Base-by-base conservation (phyloP, 78 protist genomes). In the Tieghemostelium lacteum region DNA sequence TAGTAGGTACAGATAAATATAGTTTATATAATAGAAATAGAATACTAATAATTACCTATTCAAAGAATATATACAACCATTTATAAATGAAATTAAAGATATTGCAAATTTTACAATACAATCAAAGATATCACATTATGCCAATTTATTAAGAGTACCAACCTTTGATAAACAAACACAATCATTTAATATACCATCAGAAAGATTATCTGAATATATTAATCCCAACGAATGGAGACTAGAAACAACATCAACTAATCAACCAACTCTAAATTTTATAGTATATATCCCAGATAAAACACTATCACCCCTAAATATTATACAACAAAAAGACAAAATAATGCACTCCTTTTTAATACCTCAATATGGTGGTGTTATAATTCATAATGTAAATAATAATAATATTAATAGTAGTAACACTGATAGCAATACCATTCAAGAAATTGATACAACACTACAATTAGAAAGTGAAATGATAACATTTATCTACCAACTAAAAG, bases 341-440 rank as follows among this genome's bases (percentile, higher is more conserved):
- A 57, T 22, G 83, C n/a, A 75, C 28, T 69, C 92, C 65, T 92
- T 75, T 73, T 73, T 85, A 34, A 72, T 92, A 29, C 95, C 95
- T 26, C 77, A 92, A 57, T 92, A 86, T 83, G 95, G 95, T 29
- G 91, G 95, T 19, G 65, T 92, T 22, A 65, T 83, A 22, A 92
- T 92, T 33, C 86, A 92, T 28, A 92, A 76, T 67, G 45, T 60
- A 37, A 42, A 75, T 37, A n/a, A 52, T 24, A 65, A 50, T 20
- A 34, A 24, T 28, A 31, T 28, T 33, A 39, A 26, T 31, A 20
- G 34, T 20, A 60, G 2, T 28, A 42, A 63, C 5, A 19, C 28
- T 49, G 63, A 54, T 31, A n/a, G n/a, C n/a, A n/a, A n/a, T n/a
- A n/a, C n/a, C n/a, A n/a, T n/a, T n/a, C n/a, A n/a, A n/a, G 24